Conservation (phyloP, 352 stramenopile genomes). For the Pythium volutum region DNA sequence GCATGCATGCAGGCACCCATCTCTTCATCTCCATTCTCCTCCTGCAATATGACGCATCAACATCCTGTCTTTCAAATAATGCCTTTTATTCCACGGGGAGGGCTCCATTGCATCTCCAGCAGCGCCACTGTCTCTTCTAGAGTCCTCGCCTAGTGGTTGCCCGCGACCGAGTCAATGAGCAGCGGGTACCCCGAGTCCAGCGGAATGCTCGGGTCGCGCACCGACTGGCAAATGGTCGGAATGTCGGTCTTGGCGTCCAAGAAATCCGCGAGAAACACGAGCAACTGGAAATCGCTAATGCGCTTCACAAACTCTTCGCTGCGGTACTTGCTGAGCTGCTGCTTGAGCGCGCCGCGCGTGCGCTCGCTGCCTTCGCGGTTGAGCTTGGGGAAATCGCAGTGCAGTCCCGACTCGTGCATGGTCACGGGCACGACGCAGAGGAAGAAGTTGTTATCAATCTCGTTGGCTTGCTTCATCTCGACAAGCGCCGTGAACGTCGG, state of each 20-base stretch:
- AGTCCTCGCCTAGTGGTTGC: slow-evolving; percentile 38
- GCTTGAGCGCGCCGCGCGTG: slow-evolving; percentile 90
- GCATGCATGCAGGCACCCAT: not conserved
- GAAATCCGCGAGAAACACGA: slow-evolving; percentile 94
- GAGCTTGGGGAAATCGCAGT: slow-evolving; percentile 91
- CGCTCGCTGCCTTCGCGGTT: slow-evolving; percentile 88
- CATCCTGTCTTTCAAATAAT: not conserved
- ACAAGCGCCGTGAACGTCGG: slow-evolving; percentile 98
- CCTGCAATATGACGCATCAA: not conserved
- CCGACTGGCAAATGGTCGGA: slow-evolving; percentile 90
- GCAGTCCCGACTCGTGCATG: slow-evolving; percentile 91
- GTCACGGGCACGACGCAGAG: slow-evolving; percentile 95
- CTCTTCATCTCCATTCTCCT: not conserved
- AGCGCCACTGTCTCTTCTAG: not conserved
- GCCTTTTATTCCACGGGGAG: too few species aligned
- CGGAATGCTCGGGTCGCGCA: slow-evolving; percentile 80
- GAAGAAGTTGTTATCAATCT: slow-evolving; percentile 98
- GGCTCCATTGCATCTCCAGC: not conserved
- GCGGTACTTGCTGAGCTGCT: slow-evolving; percentile 81
- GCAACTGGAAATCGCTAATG: slow-evolving; percentile 95
- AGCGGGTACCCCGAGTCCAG: slow-evolving; percentile 95
- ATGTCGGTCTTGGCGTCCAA: slow-evolving; percentile 91
- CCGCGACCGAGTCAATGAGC: slow-evolving; percentile 94
- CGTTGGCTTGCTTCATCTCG: slow-evolving; percentile 90
- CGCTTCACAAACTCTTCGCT: slow-evolving; percentile 80